Conservation (phyloP, 1,139 yeast genomes). For the Debaryomycetaceae sp. region DNA sequence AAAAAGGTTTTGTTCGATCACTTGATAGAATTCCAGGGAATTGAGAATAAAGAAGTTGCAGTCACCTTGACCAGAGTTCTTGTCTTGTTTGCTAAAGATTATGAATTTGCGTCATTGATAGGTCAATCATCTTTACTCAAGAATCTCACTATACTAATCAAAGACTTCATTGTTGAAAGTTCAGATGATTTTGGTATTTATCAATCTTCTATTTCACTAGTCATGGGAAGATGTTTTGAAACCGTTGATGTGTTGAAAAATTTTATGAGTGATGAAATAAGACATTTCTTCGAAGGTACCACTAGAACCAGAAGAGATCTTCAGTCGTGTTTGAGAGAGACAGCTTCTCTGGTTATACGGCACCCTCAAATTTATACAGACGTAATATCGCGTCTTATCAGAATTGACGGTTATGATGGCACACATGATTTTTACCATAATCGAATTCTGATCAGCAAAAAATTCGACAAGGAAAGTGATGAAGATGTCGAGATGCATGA, state of each 20-base stretch:
- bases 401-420: constrained; percentile 48
- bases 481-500: constrained; percentile 39
- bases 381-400: constrained; percentile 45
- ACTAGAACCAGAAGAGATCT: constrained; percentile 42
- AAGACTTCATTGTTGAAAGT: constrained; percentile 8
- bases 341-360: constrained; percentile 55
- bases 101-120: constrained; percentile 35
- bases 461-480: constrained; percentile 7
- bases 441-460: constrained; percentile 15
- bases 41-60: constrained; percentile 46
- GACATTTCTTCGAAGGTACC: constrained; percentile 28
- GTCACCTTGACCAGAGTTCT: constrained; percentile 50
- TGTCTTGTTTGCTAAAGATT: constrained; percentile 49
- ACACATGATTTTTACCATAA: constrained; percentile 11
- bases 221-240: constrained; percentile 72
- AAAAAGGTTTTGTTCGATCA: constrained; percentile 39
- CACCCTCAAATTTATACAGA: constrained; percentile 55
- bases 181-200: constrained; percentile 10
- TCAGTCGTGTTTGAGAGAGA: constrained; percentile 50
- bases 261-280: constrained; percentile 48
- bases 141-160: constrained; percentile 14
- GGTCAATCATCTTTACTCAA: constrained; percentile 37
- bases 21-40: constrained; percentile 34
- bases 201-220: constrained; percentile 24
- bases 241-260: constrained; percentile 46